phyloP scores from a whole-genome alignment of 2,329 filamentous ascomycete genomes.

The Ilyonectria sp. region DNA sequence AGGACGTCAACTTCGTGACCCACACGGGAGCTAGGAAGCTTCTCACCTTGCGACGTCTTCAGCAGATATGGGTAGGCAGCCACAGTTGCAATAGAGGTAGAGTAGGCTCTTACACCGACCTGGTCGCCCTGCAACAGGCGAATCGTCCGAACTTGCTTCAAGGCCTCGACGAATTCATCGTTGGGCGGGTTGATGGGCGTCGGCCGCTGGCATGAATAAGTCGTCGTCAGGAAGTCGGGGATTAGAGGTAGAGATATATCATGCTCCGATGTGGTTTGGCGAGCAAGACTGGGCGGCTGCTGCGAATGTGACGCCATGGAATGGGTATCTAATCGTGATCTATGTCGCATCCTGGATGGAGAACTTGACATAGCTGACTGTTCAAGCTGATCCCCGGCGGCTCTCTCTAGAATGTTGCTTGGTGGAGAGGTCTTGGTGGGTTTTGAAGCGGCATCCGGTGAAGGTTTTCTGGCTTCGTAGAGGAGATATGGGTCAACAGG shows the following conservation, averaged over 20 bases:
- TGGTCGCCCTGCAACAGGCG: constrained; percentile 81
- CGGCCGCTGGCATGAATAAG: constrained; percentile 85
- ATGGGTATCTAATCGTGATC: constrained; percentile 20
- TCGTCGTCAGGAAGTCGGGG: constrained; percentile 74
- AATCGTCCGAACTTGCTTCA: constrained; percentile 81
- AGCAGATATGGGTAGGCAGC: constrained; percentile 80
- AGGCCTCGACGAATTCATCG: constrained; percentile 78
- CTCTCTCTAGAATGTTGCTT: constrained; percentile 36
- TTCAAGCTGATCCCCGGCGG: constrained; percentile 22
- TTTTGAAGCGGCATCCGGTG: constrained; percentile 9
- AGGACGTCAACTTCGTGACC: background rate
- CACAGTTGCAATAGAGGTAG: constrained; percentile 85
- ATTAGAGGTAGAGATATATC: constrained; percentile 76
- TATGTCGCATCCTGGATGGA: constrained; percentile 13
- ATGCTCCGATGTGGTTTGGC: constrained; percentile 84
- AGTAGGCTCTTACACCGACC: constrained; percentile 88
- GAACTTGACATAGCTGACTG: constrained; percentile 11
- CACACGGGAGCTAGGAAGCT: constrained; percentile 25
- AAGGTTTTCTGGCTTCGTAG: constrained; percentile 64
- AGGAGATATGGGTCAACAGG: constrained; percentile 67
- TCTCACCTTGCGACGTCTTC: constrained; percentile 58
- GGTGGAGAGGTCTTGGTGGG: constrained; percentile 18
- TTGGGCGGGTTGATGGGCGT: constrained; percentile 82
- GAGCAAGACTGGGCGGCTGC: constrained; percentile 63
- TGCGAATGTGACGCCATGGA: constrained; percentile 22